These are phyloP conservation scores for Cladorrhinum sp. DNA, from an alignment of 2,329 filamentous ascomycete species.

Conservation along the genomic window DNA sequence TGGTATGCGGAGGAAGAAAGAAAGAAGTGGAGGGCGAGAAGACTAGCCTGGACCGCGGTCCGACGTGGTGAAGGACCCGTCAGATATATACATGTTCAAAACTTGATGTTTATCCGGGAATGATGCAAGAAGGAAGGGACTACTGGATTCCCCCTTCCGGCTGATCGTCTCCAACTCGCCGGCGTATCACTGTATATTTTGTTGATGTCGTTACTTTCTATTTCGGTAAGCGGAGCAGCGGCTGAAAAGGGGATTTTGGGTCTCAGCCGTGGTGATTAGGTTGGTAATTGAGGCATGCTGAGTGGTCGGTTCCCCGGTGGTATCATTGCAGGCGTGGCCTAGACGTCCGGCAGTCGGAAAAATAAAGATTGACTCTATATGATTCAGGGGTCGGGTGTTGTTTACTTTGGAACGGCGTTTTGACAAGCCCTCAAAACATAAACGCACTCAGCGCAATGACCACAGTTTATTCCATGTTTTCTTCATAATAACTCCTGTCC, in stretches of 20 bases:
- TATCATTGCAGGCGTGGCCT: neutral
- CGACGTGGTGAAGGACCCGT: neutral
- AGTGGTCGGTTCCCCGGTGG: slow-evolving; percentile 3
- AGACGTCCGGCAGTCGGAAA: neutral
- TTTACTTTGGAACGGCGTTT: neutral
- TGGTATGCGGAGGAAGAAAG: neutral
- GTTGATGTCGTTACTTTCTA: slow-evolving; percentile 4
- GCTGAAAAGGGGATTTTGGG: slow-evolving; percentile 10
- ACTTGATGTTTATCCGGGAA: slow-evolving; percentile 16
- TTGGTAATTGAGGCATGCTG: slow-evolving; percentile 8
- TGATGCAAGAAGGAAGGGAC: neutral
- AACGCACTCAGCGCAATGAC: too few relatives aligned
- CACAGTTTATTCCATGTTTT: too few relatives aligned
- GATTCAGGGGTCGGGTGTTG: neutral
- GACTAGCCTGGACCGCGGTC: neutral
- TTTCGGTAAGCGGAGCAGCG: slow-evolving; percentile 17
- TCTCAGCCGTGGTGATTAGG: neutral
- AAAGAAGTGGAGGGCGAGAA: neutral
- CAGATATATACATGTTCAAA: slow-evolving; percentile 7
- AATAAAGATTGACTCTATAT: neutral
- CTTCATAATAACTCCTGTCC: too few relatives aligned
- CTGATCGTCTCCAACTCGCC: slow-evolving; percentile 12
- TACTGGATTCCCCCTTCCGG: slow-evolving; percentile 5
- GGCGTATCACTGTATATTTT: neutral
- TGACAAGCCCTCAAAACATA: neutral